These are phyloP conservation scores for Pouteria campechiana DNA, from an alignment of 179 eudicot genomes.

Conservation along the genomic window DNA sequence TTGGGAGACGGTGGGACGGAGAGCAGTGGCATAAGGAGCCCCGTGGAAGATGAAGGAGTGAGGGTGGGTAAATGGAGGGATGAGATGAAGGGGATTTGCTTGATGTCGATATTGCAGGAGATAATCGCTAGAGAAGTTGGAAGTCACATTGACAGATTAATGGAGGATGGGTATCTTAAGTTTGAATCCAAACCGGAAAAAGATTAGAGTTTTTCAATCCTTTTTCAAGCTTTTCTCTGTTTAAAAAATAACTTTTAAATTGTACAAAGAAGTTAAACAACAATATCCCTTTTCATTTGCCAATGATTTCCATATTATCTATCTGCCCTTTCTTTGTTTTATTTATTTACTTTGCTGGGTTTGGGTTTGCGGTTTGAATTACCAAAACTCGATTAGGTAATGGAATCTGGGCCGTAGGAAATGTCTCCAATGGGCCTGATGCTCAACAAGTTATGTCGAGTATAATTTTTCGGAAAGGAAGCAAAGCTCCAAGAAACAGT, in stretches of 20 bases:
- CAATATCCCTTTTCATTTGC: background rate
- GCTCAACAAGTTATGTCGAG: too few species aligned
- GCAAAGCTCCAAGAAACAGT: too few species aligned
- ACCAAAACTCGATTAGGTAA: too few species aligned
- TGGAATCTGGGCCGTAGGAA: too few species aligned
- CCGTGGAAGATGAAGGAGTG: background rate
- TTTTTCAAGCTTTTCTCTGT: too few species aligned
- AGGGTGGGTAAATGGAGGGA: conserved; percentile 7
- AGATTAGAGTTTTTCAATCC: too few species aligned
- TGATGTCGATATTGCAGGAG: conserved; percentile 22
- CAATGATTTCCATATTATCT: conserved; percentile 23
- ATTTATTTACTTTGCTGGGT: too few species aligned
- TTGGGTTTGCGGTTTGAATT: too few species aligned
- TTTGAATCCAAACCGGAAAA: background rate
- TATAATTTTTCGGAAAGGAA: too few species aligned
- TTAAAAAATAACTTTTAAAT: background rate
- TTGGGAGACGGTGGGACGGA: conserved; percentile 7
- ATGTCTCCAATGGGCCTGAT: too few species aligned
- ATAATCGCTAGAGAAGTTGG: conserved; percentile 51
- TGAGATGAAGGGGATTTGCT: conserved; percentile 7
- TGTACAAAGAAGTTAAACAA: background rate
- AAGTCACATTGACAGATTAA: conserved; percentile 17
- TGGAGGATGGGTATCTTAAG: conserved; percentile 9
- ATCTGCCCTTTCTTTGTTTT: conserved; percentile 31
- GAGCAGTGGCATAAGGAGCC: background rate